Evolutionary conservation across 805 yeast genomes (phyloP), one percentile per base, ranked within the genome.

Genomic region (Grigorovia transvaalensis): DNA sequence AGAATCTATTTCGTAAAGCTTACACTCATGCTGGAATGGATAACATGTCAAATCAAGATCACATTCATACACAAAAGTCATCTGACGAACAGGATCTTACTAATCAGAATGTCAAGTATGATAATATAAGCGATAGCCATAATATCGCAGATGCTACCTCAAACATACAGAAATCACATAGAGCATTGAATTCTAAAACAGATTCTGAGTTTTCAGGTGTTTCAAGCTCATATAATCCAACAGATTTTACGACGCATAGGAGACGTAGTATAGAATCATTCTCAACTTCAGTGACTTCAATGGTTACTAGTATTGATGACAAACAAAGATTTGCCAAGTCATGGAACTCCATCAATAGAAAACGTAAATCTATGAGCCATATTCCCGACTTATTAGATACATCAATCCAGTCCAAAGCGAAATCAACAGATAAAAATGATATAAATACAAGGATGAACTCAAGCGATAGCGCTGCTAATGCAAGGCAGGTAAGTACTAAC

Each of bases 301-400:
- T 63, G 57, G 67, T 62, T 4, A 60, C 62, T 43, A 63, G 62
- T 53, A 64, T 66, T 19, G 67, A 61, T 49, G 70, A 66, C 20
- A 63, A 64, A 1, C 66, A 65, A 50, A 57, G 68, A 33, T 64
- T 64, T 56, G 68, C 66, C 5, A 64, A 65, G 51, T 66, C 70
- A 6, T 66, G 70, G 70, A 66, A 66, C 48, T 65, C 68, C 4
- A 56, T 61, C 9, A 62, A 64, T 50, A 61, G 69, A 53, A 63
- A 63, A 49, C 51, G 68, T 18, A 66, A 65, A 53, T 66, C 67
- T 2, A 54, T 63, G 53, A 59, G 58, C 48, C 56, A 61, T 35
- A 50, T 60, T 20, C 56, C 57, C 33, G 51, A 52, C 20, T 49
- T 54, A 20, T 20, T 50, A 19, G 33, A 46, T 23, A 15, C 50